Evolutionary conservation across 2,329 filamentous ascomycete species (phyloP).

Genomic region (Ceratocystis colombiana): DNA sequence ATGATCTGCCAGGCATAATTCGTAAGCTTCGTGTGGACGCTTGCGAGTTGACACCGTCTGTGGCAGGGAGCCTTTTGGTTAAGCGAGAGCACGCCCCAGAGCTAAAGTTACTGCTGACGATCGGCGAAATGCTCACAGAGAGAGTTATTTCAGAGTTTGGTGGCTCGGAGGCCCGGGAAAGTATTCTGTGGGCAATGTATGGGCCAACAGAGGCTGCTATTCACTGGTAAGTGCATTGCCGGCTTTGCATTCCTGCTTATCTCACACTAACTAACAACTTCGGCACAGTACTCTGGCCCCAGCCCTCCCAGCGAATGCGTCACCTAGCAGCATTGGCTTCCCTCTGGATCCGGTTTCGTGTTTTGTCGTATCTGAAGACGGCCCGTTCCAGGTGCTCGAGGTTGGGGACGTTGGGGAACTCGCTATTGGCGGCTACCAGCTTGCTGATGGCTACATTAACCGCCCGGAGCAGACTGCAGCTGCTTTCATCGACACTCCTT

Average conservation of each 20-base stretch:
- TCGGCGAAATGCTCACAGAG: conserved; percentile 82
- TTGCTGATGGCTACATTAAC: conserved; percentile 75
- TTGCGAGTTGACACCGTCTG: conserved; percentile 80
- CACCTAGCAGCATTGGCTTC: conserved; percentile 60
- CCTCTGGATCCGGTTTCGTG: conserved; percentile 74
- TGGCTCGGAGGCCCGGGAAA: conserved; percentile 39
- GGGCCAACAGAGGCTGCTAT: conserved; percentile 87
- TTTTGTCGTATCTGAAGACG: conserved; percentile 51
- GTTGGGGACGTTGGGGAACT: conserved; percentile 66
- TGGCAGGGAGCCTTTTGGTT: conserved; percentile 65
- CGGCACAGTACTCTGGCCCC: conserved; percentile 58
- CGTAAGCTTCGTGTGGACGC: conserved; percentile 61
- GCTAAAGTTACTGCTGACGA: conserved; percentile 66
- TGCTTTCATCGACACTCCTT: conserved; percentile 58
- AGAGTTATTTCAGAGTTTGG: conserved; percentile 73
- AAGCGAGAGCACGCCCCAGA: conserved; percentile 56
- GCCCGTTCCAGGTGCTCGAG: conserved; percentile 47
- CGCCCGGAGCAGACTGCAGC: conserved; percentile 61
- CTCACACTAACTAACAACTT: conserved; percentile 10
- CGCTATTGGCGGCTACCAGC: conserved; percentile 67
- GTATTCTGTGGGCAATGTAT: conserved; percentile 86
- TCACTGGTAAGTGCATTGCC: conserved; percentile 49
- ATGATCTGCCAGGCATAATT: conserved; percentile 61
- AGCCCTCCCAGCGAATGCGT: conserved; percentile 45
- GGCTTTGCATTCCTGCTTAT: not conserved